Conservation (phyloP, 371 early-diverging fungal genomes). For the Apophysomyces elegans region DNA sequence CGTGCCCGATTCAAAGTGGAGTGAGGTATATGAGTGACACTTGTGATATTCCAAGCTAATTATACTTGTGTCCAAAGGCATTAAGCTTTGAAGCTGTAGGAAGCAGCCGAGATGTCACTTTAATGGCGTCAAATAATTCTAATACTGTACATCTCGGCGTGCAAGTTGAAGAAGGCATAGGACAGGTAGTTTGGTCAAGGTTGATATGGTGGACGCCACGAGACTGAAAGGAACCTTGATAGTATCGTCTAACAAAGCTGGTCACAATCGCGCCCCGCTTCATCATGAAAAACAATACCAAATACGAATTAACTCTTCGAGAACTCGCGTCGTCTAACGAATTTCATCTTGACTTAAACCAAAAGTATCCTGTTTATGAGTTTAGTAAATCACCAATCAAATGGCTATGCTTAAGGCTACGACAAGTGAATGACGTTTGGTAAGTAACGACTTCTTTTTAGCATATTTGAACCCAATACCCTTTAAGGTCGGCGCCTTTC, state of each 20-base stretch:
- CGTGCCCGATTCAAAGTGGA: constrained; percentile 76
- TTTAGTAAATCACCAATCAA: constrained; percentile 44
- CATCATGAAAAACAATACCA: constrained; percentile 78
- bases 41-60: not conserved
- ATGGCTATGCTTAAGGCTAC: constrained; percentile 59
- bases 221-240: not conserved
- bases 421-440: constrained; percentile 59
- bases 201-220: not conserved
- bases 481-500: constrained; percentile 74
- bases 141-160: constrained; percentile 69
- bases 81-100: constrained; percentile 89
- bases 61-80: constrained; percentile 38
- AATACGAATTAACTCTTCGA: constrained; percentile 59
- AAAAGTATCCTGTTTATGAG: constrained; percentile 60
- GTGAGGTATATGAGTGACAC: constrained; percentile 40
- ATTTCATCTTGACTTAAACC: constrained; percentile 39
- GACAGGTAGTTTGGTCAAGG: constrained; percentile 41
- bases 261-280: constrained; percentile 85
- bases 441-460: constrained; percentile 16
- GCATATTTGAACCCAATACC: not conserved
- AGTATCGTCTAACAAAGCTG: constrained; percentile 69
- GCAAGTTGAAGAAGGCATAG: constrained; percentile 66
- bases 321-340: constrained; percentile 44
- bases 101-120: constrained; percentile 62
- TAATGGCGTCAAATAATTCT: constrained; percentile 42